A percentile compares a stretch with the other conserved stretches of the same genome.
Conservation (phyloP, 176 grass and related monocot genomes). For the Triticum timopheevii region DNA sequence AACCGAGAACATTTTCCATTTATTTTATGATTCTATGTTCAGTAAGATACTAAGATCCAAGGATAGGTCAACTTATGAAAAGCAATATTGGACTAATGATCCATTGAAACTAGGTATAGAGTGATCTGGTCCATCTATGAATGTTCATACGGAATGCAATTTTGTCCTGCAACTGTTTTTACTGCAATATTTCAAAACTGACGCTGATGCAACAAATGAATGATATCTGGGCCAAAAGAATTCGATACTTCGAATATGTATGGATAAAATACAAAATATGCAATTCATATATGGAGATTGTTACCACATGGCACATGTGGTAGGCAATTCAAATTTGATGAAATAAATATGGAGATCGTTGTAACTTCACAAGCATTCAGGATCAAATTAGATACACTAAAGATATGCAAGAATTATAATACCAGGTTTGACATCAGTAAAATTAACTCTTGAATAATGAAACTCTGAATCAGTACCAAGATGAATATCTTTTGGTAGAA, state of each 20-base stretch:
- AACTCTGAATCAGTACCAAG: conserved; percentile 60
- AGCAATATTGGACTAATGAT: background rate
- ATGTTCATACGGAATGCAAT: conserved; percentile 2
- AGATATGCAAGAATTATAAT: background rate
- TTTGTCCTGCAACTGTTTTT: background rate
- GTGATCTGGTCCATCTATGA: background rate
- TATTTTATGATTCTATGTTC: background rate
- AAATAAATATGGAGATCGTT: no score
- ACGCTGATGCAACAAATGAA: background rate
- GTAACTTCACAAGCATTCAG: conserved; percentile 20
- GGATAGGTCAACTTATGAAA: background rate
- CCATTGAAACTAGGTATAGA: conserved; percentile 1
- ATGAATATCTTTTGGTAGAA: conserved; percentile 96
- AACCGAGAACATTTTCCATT: no score
- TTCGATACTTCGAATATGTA: background rate
- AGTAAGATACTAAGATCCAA: background rate
- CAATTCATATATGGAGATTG: conserved; percentile 17
- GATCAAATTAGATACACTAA: conserved; percentile 11
- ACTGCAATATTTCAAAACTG: background rate
- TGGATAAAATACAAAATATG: conserved; percentile 8
- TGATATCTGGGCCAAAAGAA: background rate
- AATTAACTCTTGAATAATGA: conserved; percentile 9
- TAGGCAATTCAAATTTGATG: no score
- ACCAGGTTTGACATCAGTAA: conserved; percentile 11
- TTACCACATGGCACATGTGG: background rate